Conservation (phyloP, 805 yeast genomes). For the Tetrapisispora pingtungensis region DNA sequence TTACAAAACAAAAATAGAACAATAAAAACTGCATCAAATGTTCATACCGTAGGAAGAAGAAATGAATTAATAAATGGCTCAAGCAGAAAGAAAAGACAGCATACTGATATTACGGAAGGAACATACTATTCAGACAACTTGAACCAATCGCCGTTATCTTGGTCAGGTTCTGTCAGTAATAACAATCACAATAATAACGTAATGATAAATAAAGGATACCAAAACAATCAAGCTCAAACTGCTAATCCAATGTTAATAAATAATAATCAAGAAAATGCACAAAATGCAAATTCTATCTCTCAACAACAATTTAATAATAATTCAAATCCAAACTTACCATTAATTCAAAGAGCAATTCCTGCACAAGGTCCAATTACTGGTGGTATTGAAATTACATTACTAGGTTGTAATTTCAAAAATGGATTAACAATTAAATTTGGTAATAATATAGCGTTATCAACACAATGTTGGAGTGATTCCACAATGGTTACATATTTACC, state of each 20-base stretch:
- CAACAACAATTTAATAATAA: not conserved
- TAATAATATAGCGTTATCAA: constrained; percentile 61
- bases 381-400: constrained; percentile 86
- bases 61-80: not conserved
- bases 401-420: constrained; percentile 78
- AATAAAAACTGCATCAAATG: not conserved
- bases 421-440: constrained; percentile 85
- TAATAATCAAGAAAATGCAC: not conserved
- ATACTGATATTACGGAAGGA: not conserved
- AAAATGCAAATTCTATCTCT: not conserved
- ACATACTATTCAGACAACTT: not conserved
- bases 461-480: constrained; percentile 93
- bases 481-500: constrained; percentile 92
- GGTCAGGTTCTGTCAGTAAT: constrained; percentile 5
- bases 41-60: not conserved
- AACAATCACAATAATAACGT: not conserved
- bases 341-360: constrained; percentile 82
- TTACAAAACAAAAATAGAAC: constrained; percentile 20
- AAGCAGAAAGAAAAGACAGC: constrained; percentile 3
- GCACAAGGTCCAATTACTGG: constrained; percentile 94
- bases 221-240: not conserved
- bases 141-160: constrained; percentile 19
- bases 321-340: constrained; percentile 31
- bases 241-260: not conserved
- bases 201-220: not conserved